phyloP scores from a whole-genome alignment of 768 basidiomycete genomes.

The Porpolomopsis calyptriformis region DNA sequence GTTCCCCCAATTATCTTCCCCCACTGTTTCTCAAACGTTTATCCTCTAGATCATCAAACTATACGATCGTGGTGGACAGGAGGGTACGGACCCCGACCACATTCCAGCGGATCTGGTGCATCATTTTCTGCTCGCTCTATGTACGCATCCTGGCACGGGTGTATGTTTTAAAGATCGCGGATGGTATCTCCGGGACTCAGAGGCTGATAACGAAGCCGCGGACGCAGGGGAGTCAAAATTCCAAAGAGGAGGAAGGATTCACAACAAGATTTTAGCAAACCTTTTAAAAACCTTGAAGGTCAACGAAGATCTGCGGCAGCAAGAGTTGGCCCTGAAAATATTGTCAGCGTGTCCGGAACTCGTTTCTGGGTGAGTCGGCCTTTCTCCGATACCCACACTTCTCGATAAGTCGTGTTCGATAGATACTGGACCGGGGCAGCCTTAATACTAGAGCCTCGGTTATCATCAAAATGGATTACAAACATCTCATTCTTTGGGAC shows the following conservation, averaged over 20 bases:
- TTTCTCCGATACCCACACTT: neutral
- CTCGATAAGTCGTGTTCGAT: constrained; percentile 2
- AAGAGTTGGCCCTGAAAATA: constrained; percentile 74
- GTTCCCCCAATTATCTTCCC: constrained; percentile 8
- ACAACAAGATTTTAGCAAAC: constrained; percentile 78
- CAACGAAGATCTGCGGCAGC: constrained; percentile 81
- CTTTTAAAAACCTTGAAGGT: constrained; percentile 67
- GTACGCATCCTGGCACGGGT: constrained; percentile 70
- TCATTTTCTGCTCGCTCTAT: constrained; percentile 79
- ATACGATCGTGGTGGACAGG: constrained; percentile 49
- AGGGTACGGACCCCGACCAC: constrained; percentile 39
- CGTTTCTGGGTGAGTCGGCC: constrained; percentile 50
- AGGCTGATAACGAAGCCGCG: constrained; percentile 21
- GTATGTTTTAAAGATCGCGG: constrained; percentile 84
- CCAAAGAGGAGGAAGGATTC: constrained; percentile 38
- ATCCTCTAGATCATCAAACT: constrained; percentile 53
- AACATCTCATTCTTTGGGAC: constrained; percentile 77
- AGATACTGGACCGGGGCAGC: constrained; percentile 66
- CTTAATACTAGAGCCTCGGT: constrained; percentile 72
- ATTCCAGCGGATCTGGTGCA: constrained; percentile 72
- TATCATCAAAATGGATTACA: constrained; percentile 85
- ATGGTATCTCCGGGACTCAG: constrained; percentile 72
- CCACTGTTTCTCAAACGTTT: constrained; percentile 1
- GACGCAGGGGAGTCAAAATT: constrained; percentile 27
- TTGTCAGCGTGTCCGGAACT: constrained; percentile 80